Percentiles rank a stretch among this genome's conserved stretches.
phyloP scores from a whole-genome alignment of 306 rosid species.

The Vigna hirtella region DNA sequence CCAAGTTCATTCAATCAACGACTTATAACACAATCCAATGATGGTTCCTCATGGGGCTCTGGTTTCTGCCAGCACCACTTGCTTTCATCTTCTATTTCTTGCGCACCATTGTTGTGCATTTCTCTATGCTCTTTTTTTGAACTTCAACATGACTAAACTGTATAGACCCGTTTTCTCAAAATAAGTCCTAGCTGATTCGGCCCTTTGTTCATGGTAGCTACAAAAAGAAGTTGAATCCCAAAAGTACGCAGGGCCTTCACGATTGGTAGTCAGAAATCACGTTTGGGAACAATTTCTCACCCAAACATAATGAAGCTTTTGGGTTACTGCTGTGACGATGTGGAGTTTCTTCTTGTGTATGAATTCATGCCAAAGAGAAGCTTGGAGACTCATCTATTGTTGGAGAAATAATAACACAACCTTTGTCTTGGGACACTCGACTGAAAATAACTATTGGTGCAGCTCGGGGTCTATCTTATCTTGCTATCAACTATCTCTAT shows the following conservation, averaged over 20 bases:
- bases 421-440: constrained; percentile 76
- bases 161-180: no score
- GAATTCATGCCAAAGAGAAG: constrained; percentile 89
- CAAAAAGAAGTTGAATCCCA: constrained; percentile 67
- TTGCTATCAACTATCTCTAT: no score
- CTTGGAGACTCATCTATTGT: constrained; percentile 87
- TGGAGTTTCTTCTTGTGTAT: constrained; percentile 84
- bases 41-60: no score
- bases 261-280: constrained; percentile 91
- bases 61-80: no score
- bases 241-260: constrained; percentile 76
- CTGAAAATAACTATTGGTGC: constrained; percentile 82
- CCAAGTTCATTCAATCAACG: no score
- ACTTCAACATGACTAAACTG: no score
- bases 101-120: no score
- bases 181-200: no score
- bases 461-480: constrained; percentile 61
- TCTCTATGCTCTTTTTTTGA: no score
- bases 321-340: constrained; percentile 76
- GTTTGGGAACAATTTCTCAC: constrained; percentile 84
- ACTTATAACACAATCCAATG: no score
- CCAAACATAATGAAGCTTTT: constrained; percentile 83
- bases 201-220: constrained; percentile 58
- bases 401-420: constrained; percentile 59
- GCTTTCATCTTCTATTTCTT: no score